Evolutionary conservation across 352 stramenopile species (phyloP).

Genomic region (Peronospora farinosa): DNA sequence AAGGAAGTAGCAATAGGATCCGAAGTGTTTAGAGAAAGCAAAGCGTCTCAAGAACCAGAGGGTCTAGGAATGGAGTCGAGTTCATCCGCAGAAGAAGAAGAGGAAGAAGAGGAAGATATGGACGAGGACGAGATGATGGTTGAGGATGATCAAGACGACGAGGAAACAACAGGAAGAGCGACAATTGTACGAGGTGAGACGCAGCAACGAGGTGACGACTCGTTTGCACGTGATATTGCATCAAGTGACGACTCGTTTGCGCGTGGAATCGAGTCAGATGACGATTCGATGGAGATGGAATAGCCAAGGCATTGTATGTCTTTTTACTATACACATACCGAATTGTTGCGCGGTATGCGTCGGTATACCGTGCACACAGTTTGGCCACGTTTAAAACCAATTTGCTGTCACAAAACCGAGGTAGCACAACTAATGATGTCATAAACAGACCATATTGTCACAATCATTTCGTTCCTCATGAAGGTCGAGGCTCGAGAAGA

Average conservation of each 20-base stretch:
- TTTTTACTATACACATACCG: too few relatives aligned
- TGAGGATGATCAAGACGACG: conserved; percentile 14
- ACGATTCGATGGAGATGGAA: conserved; percentile 43
- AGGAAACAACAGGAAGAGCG: conserved; percentile 16
- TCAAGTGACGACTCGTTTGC: conserved; percentile 33
- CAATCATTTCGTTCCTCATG: conserved; percentile 8
- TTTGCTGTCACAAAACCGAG: too few relatives aligned
- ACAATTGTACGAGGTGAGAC: conserved; percentile 30
- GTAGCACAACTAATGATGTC: too few relatives aligned
- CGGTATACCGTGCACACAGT: too few relatives aligned
- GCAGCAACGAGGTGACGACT: conserved; percentile 19
- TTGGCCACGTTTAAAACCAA: too few relatives aligned
- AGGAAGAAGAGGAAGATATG: conserved; percentile 33
- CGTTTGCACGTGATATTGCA: conserved; percentile 28
- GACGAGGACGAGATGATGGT: conserved; percentile 11
- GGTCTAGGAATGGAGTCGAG: conserved; percentile 18
- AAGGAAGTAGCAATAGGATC: conserved; percentile 2
- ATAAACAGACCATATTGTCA: background rate
- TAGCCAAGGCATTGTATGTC: too few relatives aligned
- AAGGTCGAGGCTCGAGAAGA: conserved; percentile 24
- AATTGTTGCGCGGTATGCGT: too few relatives aligned
- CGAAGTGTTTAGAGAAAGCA: conserved; percentile 4
- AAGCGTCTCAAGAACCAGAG: conserved; percentile 5
- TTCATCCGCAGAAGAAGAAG: conserved; percentile 40
- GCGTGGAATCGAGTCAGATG: conserved; percentile 23